Evolutionary conservation across 2,329 filamentous ascomycete species (phyloP), one percentile per base, ranked within the genome.

Genomic region (Lizonia empirigonia): DNA sequence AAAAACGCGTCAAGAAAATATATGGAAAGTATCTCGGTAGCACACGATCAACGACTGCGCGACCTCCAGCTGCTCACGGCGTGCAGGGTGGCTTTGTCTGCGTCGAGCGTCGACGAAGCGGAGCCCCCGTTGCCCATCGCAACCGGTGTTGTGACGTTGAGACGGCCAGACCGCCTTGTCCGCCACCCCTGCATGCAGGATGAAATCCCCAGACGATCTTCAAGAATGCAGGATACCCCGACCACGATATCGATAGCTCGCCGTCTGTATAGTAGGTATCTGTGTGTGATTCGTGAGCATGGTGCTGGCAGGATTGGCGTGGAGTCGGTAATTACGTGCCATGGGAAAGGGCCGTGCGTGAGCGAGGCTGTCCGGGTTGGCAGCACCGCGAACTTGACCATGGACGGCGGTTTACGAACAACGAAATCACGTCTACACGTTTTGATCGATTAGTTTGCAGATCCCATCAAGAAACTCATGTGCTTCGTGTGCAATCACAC

Each of bases 51-150:
- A 41, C 24, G 33, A 47, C 32, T 47, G 48, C 37, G 50, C 45
- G 39, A 54, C 56, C 42, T 55, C 45, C 24, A 13, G n/a, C 36
- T 50, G 32, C 35, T 48, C 45, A 41, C n/a, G n/a, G 32, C 37
- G 18, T 54, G 55, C 63, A 44, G 59, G 37, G 65, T 63, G 64
- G 68, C 69, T 65, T 63, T 66, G 61, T 61, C 58, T 58, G 63
- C 54, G 64, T 64, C 55, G 62, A 58, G 50, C 49, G 59, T 46
- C 41, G 36, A 61, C 59, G 57, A 64, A 62, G 62, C 61, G 50
- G 32, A 37, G 24, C 33, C 22, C 26, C 29, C 45, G 46, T 49
- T 49, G 46, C 46, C 46, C 46, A 26, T 24, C 38, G 46, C 46
- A 49, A 49, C 46, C 45, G 34, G 5, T 18, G 53, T 7, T 30